Conservation (phyloP, 352 stramenopile species). For the Globisporangium echinulatum region DNA sequence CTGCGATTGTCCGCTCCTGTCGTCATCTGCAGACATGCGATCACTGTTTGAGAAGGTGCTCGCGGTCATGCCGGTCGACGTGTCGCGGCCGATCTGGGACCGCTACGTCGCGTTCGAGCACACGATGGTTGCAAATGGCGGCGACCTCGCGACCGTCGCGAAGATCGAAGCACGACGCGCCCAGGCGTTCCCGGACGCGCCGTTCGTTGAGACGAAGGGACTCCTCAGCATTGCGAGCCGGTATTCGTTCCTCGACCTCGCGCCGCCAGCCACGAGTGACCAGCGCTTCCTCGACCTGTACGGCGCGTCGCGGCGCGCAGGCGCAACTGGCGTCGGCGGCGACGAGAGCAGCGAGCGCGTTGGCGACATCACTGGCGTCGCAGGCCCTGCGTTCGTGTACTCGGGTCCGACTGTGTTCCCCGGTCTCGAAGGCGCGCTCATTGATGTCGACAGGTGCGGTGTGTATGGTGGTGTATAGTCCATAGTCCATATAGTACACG, state of each 20-base stretch:
- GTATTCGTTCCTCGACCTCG: slow-evolving; percentile 77
- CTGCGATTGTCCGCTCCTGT: not conserved
- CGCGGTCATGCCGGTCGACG: slow-evolving; percentile 74
- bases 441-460: slow-evolving; percentile 43
- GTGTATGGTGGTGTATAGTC: not conserved
- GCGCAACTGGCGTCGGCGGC: slow-evolving; percentile 9
- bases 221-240: slow-evolving; percentile 71
- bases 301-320: slow-evolving; percentile 26
- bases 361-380: slow-evolving; percentile 14
- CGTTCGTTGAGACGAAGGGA: slow-evolving; percentile 78
- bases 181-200: slow-evolving; percentile 66
- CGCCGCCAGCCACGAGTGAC: slow-evolving; percentile 46
- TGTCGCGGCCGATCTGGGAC: slow-evolving; percentile 81
- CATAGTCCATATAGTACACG: not conserved
- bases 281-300: slow-evolving; percentile 83
- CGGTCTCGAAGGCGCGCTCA: slow-evolving; percentile 21
- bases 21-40: slow-evolving; percentile 60
- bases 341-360: slow-evolving; percentile 13
- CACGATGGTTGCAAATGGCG: slow-evolving; percentile 79
- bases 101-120: slow-evolving; percentile 85
- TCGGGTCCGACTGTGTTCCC: slow-evolving; percentile 15
- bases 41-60: slow-evolving; percentile 87
- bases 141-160: slow-evolving; percentile 74
- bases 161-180: slow-evolving; percentile 78
- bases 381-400: slow-evolving; percentile 6